Evolutionary conservation across 768 basidiomycete genomes (phyloP).

Genomic region (Mycena albidolilacea): DNA sequence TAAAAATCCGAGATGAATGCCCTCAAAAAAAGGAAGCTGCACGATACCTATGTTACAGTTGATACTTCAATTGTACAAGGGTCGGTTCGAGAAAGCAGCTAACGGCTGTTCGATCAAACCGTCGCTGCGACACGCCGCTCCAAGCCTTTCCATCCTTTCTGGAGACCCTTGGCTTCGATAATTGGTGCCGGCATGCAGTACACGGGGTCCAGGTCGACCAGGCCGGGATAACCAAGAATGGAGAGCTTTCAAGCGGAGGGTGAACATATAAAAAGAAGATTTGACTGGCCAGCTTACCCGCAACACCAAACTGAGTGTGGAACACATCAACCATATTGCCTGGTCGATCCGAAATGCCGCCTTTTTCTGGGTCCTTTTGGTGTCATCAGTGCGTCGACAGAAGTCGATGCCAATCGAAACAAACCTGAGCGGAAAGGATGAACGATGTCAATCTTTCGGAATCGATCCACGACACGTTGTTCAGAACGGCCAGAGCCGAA

Average conservation of each 20-base stretch:
- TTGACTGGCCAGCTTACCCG: constrained; percentile 62
- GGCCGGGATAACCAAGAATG: constrained; percentile 87
- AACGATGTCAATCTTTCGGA: constrained; percentile 81
- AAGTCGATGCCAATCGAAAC: constrained; percentile 39
- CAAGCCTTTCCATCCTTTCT: constrained; percentile 62
- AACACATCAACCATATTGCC: constrained; percentile 98
- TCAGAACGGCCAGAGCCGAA: constrained; percentile 88
- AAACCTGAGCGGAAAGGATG: constrained; percentile 90
- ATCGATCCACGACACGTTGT: constrained; percentile 91
- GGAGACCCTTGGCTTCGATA: no score
- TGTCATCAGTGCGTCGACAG: neutral
- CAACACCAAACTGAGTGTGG: constrained; percentile 94
- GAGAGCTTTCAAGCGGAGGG: constrained; percentile 70
- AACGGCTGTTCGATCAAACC: neutral
- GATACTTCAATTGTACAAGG: neutral
- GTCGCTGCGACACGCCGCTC: constrained; percentile 48
- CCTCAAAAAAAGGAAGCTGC: neutral
- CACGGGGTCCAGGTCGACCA: no score
- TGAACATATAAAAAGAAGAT: constrained; percentile 19
- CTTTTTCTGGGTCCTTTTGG: constrained; percentile 85
- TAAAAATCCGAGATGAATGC: neutral
- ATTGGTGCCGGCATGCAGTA: no score
- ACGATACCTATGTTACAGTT: neutral
- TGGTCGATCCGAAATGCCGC: constrained; percentile 95
- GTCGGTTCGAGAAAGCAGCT: neutral